Evolutionary conservation across 2,329 filamentous ascomycete genomes (phyloP), one percentile per base, ranked within the genome.

Genomic region (Fusarium buharicum): DNA sequence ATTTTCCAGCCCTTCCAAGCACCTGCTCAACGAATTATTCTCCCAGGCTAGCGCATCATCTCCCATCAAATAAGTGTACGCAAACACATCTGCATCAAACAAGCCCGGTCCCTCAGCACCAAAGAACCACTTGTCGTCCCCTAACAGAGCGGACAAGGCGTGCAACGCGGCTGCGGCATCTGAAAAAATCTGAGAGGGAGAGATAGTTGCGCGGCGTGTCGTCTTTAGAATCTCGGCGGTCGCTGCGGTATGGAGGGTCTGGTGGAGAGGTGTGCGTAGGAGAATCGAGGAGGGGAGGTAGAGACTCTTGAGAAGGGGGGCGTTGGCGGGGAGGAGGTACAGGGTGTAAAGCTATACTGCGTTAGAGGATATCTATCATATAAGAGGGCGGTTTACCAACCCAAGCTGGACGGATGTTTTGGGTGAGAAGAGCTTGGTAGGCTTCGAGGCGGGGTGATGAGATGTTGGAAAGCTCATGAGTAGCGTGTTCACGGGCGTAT

Each of bases 61-160:
- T 47, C 96, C 77, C 48, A 98, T 80, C 46, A 96, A 79, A 74
- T 96, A 87, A 0, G 91, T 93, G 75, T 97, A 99, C 4, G 92
- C 88, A 77, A 97, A 98, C 3, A 98, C 86, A 50, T 86, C 87
- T 7, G 94, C 93, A 76, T 99, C 95, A 68, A 98, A 94, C 20
- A 94, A 72, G 0, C 88, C 86, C 0, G 94, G 92, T 73, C 27
- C 75, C 46, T 54, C 74, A 72, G 59, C 69, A 20, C 72, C 79
- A 53, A 84, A 84, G 72, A 86, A 86, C 81, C 82, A 86, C 3
- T 68, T 67, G 2, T 72, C 68, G 11, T 74, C 67, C 6, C 69
- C 74, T 6, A 86, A 71, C 7, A 83, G 53, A 3, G 74, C 67
- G 3, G 78, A 78, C 6, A 87, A 75, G 9, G 83, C 80, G 9